Conservation (phyloP, 2,329 filamentous ascomycete genomes). For the Hypoxylon sp. region DNA sequence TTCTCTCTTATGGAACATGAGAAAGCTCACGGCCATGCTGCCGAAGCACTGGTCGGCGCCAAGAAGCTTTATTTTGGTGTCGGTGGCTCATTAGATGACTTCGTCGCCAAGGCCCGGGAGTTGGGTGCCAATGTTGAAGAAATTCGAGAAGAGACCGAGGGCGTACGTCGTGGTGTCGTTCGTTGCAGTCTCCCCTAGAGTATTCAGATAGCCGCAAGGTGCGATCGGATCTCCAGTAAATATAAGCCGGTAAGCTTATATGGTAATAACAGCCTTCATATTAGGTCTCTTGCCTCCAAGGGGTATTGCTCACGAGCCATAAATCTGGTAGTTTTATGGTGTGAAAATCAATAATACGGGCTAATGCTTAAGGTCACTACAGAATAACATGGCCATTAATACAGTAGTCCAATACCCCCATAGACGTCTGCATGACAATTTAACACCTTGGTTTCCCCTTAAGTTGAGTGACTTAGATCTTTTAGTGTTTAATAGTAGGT, state of each 20-base stretch:
- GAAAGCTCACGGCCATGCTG: conserved; percentile 58
- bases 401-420: background rate
- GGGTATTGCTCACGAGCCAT: background rate
- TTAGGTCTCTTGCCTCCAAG: background rate
- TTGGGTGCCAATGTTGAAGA: conserved; percentile 66
- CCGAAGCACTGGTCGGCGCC: conserved; percentile 78
- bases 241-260: background rate
- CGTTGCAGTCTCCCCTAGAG: conserved; percentile 60
- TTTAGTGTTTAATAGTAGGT: background rate
- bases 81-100: conserved; percentile 84
- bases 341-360: background rate
- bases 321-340: background rate
- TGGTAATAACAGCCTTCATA: background rate
- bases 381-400: background rate
- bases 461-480: background rate
- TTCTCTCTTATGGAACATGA: conserved; percentile 64
- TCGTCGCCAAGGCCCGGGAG: conserved; percentile 68
- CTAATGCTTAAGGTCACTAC: background rate
- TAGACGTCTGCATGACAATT: background rate
- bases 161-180: conserved; percentile 74
- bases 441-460: background rate
- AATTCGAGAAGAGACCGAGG: conserved; percentile 72
- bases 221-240: conserved; percentile 3
- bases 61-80: conserved; percentile 90
- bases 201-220: background rate